phyloP scores from a whole-genome alignment of 164 flowering plant species.

The Euptelea pleiosperma region DNA sequence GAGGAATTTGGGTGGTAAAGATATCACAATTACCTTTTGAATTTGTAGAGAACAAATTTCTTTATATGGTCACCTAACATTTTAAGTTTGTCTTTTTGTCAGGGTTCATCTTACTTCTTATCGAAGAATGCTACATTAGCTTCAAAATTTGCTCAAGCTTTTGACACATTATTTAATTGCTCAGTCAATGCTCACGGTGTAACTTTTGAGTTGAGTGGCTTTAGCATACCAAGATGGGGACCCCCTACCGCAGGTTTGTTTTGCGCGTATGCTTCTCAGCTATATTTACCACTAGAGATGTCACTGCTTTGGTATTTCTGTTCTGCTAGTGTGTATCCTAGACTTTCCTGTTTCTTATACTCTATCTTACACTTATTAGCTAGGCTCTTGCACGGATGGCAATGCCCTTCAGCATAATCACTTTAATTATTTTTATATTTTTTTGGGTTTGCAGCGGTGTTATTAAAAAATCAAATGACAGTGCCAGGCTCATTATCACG shows the following conservation, averaged over 20 bases:
- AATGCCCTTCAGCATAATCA: no score
- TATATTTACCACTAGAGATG: no score
- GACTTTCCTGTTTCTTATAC: no score
- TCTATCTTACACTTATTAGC: no score
- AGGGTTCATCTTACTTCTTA: background rate
- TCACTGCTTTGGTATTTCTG: no score
- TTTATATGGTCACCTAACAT: background rate
- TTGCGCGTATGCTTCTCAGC: no score
- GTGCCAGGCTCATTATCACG: constrained; percentile 53
- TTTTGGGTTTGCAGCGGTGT: constrained; percentile 48
- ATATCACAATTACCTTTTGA: no score
- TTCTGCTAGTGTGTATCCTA: no score
- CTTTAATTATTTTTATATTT: background rate
- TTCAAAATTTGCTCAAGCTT: no score
- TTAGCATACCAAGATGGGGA: constrained; percentile 36
- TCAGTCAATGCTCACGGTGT: constrained; percentile 14
- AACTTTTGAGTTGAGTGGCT: constrained; percentile 27
- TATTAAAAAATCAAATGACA: constrained; percentile 52
- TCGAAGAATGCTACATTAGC: constrained; percentile 12
- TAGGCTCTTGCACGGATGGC: no score
- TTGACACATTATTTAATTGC: no score
- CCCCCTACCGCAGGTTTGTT: constrained; percentile 54
- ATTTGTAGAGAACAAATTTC: background rate
- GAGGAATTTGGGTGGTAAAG: no score
- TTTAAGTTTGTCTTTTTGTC: background rate